Base-by-base conservation (phyloP, 352 stramenopile genomes). In the Phytopythium oedochilum region DNA sequence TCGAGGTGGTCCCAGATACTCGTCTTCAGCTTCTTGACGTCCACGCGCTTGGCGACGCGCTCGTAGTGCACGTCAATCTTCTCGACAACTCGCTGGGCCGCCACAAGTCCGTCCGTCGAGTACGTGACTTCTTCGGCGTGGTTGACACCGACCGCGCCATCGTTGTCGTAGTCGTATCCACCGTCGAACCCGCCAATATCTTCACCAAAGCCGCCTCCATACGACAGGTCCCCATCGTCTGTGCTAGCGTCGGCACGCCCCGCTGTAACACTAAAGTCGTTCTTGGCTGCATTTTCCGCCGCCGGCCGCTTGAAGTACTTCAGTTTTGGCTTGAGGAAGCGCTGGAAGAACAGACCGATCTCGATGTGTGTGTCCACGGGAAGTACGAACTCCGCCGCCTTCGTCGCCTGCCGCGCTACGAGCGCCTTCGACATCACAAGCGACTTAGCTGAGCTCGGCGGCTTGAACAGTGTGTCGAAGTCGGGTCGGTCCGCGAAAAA, bases 11-110 rank as follows among this genome's bases (percentile, higher is more conserved):
- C 70, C 97, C 96, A 99, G 32, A 99, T 85, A 66, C 95, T 96
- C 5, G 82, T 77, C 74, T 99, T 99, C 14, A 99, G 74, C 44
- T 95, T 89, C 63, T 97, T 97, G 2, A 99, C 96, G 66, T 99
- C 96, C 17, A 99, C 96, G 53, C 96, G 95, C 64, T 99, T 99
- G 18, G 96, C 96, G 36, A 96, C 82, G 15, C 84, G 92, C 26
- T 96, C 96, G 63, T 98, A 98, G 50, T 91, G 73, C 10, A 96
- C 80, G 45, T 96, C 74, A 58, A 99, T 86, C 60, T 98, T 98
- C 53, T 98, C 86, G 5, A 99, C 90, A 14, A 97, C 87, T 29
- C 95, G 79, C 40, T 97, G 83, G 23, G 89, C 92, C 23, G 93
- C 73, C 11, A 98, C 65, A 17, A 96, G 68, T 25, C 62, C 71